Conservation (phyloP, 2,329 filamentous ascomycete species). For the Neoscytalidium dimidiatum region DNA sequence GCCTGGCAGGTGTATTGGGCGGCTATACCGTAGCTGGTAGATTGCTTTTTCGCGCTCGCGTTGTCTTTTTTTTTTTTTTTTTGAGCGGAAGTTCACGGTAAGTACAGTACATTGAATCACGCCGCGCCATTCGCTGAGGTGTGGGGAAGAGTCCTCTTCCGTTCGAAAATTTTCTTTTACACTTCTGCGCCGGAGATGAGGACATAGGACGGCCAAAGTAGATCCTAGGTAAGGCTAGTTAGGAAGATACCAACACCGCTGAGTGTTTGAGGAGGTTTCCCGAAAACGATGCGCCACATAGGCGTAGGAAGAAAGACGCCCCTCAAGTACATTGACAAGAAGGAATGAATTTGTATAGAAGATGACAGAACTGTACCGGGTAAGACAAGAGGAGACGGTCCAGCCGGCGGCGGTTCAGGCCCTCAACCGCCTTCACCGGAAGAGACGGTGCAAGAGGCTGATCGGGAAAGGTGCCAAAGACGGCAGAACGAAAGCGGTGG, state of each 20-base stretch:
- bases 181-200: not conserved
- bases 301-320: not conserved
- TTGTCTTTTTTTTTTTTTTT: not conserved
- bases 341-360: not conserved
- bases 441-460: not conserved
- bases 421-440: not conserved
- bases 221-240: not conserved
- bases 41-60: slow-evolving; percentile 6
- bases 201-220: no score
- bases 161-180: not conserved
- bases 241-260: not conserved
- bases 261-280: not conserved
- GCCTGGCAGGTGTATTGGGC: not conserved
- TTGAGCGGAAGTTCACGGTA: not conserved
- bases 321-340: not conserved
- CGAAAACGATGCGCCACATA: not conserved
- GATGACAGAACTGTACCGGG: not conserved
- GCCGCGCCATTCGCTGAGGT: not conserved
- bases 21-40: no score
- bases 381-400: not conserved
- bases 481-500: not conserved
- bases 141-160: not conserved
- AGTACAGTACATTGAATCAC: not conserved
- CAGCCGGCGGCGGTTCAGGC: not conserved
- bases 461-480: slow-evolving; percentile 7